A percentile compares a stretch with the other conserved stretches of the same genome.
Conservation (phyloP, 371 early-diverging fungal species). For the Mucor velutinosus region DNA sequence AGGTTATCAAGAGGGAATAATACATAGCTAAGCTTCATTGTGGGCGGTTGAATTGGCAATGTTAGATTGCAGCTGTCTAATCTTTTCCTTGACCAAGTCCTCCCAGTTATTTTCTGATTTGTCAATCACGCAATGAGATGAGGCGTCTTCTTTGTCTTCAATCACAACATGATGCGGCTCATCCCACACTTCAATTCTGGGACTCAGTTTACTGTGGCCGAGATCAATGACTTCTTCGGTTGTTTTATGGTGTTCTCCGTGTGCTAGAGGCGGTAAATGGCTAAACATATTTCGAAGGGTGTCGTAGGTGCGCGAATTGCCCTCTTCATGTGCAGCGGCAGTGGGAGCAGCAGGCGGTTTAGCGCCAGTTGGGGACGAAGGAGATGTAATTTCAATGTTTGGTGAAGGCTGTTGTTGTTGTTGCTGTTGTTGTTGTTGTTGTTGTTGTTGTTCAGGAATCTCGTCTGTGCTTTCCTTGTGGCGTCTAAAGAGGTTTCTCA, state of each 20-base stretch:
- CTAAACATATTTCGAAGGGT: slow-evolving; percentile 6
- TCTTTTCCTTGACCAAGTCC: slow-evolving; percentile 19
- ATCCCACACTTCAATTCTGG: slow-evolving; percentile 50
- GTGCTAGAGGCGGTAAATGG: not conserved
- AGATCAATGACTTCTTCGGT: slow-evolving; percentile 2
- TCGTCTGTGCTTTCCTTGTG: slow-evolving; percentile 14
- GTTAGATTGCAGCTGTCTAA: slow-evolving; percentile 18
- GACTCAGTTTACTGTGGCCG: slow-evolving; percentile 2
- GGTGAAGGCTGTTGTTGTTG: not conserved
- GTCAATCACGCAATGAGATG: slow-evolving; percentile 26
- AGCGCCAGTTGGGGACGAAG: not conserved
- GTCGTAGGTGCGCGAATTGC: not conserved
- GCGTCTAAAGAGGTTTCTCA: slow-evolving; percentile 37
- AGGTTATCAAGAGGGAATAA: slow-evolving; percentile 1
- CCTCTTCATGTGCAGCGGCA: not conserved
- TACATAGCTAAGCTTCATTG: not conserved
- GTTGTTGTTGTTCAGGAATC: not conserved
- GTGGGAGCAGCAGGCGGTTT: not conserved
- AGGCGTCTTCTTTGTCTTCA: slow-evolving; percentile 32
- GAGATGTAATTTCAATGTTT: not conserved
- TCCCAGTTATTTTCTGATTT: slow-evolving; percentile 38
- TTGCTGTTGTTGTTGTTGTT: not conserved
- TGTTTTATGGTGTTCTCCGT: not conserved
- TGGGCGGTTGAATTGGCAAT: slow-evolving; percentile 6
- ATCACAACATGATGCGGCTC: slow-evolving; percentile 33